These are phyloP conservation scores for Elsinoe batatas DNA, from an alignment of 2,329 filamentous ascomycete species.

Conservation along the genomic window DNA sequence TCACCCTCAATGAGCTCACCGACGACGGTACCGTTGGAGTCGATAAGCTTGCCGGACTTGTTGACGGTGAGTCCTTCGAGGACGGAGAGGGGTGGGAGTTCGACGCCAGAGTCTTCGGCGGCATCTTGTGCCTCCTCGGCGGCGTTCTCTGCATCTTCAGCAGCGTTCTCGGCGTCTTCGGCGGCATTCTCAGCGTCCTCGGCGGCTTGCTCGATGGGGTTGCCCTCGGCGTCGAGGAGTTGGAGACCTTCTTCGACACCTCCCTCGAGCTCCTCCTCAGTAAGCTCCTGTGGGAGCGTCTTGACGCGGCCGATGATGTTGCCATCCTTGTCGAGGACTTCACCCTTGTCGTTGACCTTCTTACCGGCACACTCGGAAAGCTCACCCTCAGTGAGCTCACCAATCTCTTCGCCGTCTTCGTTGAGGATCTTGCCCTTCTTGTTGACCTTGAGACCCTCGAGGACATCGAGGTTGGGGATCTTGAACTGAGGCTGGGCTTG, in stretches of 20 bases:
- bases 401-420: constrained; percentile 45
- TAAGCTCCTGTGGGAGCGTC: constrained; percentile 36
- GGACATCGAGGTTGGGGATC: constrained; percentile 36
- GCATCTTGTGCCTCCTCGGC: constrained; percentile 25
- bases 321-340: constrained; percentile 54
- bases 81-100: constrained; percentile 39
- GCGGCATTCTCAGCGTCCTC: constrained; percentile 27
- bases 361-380: constrained; percentile 53
- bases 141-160: constrained; percentile 26
- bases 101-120: constrained; percentile 24
- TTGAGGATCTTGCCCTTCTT: constrained; percentile 47
- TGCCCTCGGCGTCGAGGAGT: constrained; percentile 18
- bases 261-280: constrained; percentile 25
- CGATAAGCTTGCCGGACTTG: constrained; percentile 42
- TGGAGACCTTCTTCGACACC: constrained; percentile 19
- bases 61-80: constrained; percentile 42
- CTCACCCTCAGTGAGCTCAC: constrained; percentile 47
- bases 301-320: constrained; percentile 54
- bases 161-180: constrained; percentile 25
- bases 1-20: constrained; percentile 43
- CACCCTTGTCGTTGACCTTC: constrained; percentile 55
- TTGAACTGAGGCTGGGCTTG: constrained; percentile 25
- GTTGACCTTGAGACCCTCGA: constrained; percentile 48
- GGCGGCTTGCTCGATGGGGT: constrained; percentile 25
- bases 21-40: constrained; percentile 36